phyloP scores from a whole-genome alignment of 1,139 yeast genomes.

The Lodderomyces elongisporus region DNA sequence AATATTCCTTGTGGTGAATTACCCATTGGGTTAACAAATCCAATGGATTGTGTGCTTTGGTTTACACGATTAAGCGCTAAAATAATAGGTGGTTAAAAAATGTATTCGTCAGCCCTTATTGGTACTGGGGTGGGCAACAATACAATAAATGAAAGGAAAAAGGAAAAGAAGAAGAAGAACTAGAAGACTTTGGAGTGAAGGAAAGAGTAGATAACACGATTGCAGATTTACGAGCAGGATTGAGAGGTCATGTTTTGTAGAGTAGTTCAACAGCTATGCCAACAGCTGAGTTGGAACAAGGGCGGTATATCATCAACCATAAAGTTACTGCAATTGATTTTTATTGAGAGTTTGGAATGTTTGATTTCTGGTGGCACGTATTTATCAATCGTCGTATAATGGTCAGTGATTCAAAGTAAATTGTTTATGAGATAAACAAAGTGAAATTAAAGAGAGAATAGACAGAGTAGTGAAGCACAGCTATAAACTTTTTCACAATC shows the following conservation, averaged over 20 bases:
- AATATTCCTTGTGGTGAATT: constrained; percentile 36
- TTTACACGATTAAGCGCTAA: constrained; percentile 57
- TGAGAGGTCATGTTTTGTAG: constrained; percentile 52
- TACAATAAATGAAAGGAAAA: too few relatives aligned
- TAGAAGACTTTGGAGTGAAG: too few relatives aligned
- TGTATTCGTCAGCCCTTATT: constrained; percentile 39
- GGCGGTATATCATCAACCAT: constrained; percentile 60
- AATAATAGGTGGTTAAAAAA: constrained; percentile 59
- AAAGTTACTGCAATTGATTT: constrained; percentile 58
- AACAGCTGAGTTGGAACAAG: constrained; percentile 50
- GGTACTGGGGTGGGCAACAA: constrained; percentile 44
- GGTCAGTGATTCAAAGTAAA: constrained; percentile 56
- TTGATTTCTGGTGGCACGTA: too few relatives aligned
- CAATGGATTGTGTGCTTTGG: constrained; percentile 42
- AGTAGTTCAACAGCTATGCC: constrained; percentile 46
- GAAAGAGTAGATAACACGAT: constrained; percentile 58
- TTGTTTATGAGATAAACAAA: constrained; percentile 56
- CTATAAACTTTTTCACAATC: constrained; percentile 47
- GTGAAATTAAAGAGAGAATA: constrained; percentile 57
- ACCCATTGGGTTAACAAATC: constrained; percentile 34
- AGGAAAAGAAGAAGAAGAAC: too few relatives aligned
- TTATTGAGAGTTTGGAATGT: constrained; percentile 53
- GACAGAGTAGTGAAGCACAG: constrained; percentile 50
- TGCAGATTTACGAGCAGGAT: constrained; percentile 56
- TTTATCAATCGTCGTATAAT: constrained; percentile 61